Percentiles rank a stretch among this genome's conserved stretches.
Conservation (phyloP, 192 early-diverging fungal genomes). For the Fimicolochytrium jonesii region DNA sequence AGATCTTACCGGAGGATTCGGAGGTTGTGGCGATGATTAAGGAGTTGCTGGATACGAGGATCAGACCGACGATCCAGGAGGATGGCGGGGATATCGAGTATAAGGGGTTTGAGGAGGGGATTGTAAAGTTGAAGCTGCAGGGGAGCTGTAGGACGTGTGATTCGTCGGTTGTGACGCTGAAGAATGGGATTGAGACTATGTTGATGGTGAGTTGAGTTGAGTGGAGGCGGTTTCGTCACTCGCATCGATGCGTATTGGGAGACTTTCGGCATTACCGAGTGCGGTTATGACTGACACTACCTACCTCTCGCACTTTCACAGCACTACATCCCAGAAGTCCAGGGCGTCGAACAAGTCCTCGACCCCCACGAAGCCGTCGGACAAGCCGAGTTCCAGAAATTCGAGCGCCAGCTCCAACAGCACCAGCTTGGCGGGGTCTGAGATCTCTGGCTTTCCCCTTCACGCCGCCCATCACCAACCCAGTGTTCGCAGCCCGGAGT, state of each 20-base stretch:
- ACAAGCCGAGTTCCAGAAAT: constrained; percentile 82
- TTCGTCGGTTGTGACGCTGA: constrained; percentile 83
- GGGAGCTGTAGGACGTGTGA: constrained; percentile 96
- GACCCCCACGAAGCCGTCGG: constrained; percentile 79
- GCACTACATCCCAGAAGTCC: constrained; percentile 96
- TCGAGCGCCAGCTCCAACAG: constrained; percentile 54
- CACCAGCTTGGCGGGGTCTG: constrained; percentile 22
- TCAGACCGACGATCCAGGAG: constrained; percentile 95
- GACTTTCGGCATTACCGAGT: too few species aligned
- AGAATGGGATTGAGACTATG: constrained; percentile 99
- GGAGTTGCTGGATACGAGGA: constrained; percentile 91
- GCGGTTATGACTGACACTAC: too few species aligned
- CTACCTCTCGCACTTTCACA: too few species aligned
- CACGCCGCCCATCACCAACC: too few species aligned
- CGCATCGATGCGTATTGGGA: too few species aligned
- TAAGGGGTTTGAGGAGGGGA: constrained; percentile 77
- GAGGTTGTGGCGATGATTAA: constrained; percentile 98
- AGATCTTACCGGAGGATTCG: constrained; percentile 73
- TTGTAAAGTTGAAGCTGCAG: constrained; percentile 87
- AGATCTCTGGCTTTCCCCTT: too few species aligned
- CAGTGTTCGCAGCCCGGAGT: too few species aligned
- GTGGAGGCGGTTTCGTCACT: too few species aligned
- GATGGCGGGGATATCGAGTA: constrained; percentile 99
- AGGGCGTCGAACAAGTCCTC: constrained; percentile 74
- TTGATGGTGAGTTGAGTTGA: constrained; percentile 71